Conservation (phyloP, 495 filamentous ascomycete genomes). For the Aspergillus ellipticus region DNA sequence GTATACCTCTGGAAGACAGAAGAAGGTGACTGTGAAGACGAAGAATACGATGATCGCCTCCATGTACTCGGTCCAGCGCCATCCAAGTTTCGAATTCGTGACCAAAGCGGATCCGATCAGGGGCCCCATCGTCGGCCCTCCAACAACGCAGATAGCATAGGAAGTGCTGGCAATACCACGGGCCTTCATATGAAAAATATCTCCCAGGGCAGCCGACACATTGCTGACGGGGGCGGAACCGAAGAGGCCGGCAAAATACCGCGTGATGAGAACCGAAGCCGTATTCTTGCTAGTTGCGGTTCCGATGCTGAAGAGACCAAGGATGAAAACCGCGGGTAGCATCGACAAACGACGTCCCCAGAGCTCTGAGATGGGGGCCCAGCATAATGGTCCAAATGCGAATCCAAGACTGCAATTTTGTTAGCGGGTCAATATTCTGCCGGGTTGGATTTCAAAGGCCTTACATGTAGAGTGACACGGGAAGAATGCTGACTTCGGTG, state of each 20-base stretch:
- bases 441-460: background rate
- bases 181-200: constrained; percentile 38
- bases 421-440: background rate
- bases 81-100: constrained; percentile 32
- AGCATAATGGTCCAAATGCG: constrained; percentile 28
- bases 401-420: constrained; percentile 16
- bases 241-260: constrained; percentile 48
- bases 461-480: constrained; percentile 15
- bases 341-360: constrained; percentile 40
- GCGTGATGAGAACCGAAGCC: constrained; percentile 35
- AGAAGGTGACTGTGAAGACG: constrained; percentile 21
- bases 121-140: constrained; percentile 44
- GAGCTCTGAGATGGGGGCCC: constrained; percentile 41
- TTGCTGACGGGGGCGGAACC: constrained; percentile 44
- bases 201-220: constrained; percentile 45
- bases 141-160: constrained; percentile 39
- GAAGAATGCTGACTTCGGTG: constrained; percentile 26
- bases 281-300: constrained; percentile 35
- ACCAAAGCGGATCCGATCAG: constrained; percentile 45
- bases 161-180: constrained; percentile 39
- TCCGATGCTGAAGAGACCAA: constrained; percentile 43
- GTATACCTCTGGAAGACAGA: constrained; percentile 35
- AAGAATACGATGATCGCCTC: constrained; percentile 29
- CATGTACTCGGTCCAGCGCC: constrained; percentile 44
- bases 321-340: constrained; percentile 42